Conservation (phyloP, 2,329 filamentous ascomycete genomes). For the Chrysosporium queenslandicum region DNA sequence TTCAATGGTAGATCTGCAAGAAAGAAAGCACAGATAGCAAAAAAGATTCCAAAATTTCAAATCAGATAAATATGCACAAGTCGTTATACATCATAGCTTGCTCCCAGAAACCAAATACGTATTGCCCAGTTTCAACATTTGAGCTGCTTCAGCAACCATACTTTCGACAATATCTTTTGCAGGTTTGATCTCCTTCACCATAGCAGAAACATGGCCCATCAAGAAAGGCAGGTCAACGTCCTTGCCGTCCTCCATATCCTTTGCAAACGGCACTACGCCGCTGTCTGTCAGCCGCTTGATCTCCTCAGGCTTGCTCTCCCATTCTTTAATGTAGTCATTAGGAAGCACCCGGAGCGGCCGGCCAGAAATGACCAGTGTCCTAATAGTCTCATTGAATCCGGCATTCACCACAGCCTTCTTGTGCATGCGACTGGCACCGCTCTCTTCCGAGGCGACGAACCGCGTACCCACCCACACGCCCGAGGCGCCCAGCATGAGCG, state of each 20-base stretch:
- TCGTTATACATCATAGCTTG: too few relatives aligned
- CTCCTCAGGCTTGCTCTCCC: constrained; percentile 66
- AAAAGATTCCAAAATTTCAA: too few relatives aligned
- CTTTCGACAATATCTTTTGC: constrained; percentile 77
- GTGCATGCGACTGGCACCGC: constrained; percentile 68
- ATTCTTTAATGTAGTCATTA: constrained; percentile 73
- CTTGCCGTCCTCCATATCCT: constrained; percentile 71
- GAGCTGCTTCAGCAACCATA: constrained; percentile 70
- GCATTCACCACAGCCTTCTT: constrained; percentile 77
- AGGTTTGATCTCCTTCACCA: constrained; percentile 66
- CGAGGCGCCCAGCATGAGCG: constrained; percentile 75
- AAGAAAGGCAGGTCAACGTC: constrained; percentile 79
- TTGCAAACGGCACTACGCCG: constrained; percentile 69
- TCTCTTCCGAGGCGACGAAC: constrained; percentile 76
- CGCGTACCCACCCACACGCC: constrained; percentile 93
- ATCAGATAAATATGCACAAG: not conserved
- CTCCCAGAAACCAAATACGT: constrained; percentile 44
- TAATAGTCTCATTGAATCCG: constrained; percentile 64
- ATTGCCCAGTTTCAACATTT: constrained; percentile 53
- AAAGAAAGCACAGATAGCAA: too few relatives aligned
- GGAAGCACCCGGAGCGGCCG: constrained; percentile 68
- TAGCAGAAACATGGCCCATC: constrained; percentile 87
- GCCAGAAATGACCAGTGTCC: constrained; percentile 74
- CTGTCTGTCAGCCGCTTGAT: constrained; percentile 64
- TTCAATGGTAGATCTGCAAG: too few relatives aligned